Evolutionary conservation across 352 stramenopile species (phyloP).

Genomic region (Globisporangium middletonii): DNA sequence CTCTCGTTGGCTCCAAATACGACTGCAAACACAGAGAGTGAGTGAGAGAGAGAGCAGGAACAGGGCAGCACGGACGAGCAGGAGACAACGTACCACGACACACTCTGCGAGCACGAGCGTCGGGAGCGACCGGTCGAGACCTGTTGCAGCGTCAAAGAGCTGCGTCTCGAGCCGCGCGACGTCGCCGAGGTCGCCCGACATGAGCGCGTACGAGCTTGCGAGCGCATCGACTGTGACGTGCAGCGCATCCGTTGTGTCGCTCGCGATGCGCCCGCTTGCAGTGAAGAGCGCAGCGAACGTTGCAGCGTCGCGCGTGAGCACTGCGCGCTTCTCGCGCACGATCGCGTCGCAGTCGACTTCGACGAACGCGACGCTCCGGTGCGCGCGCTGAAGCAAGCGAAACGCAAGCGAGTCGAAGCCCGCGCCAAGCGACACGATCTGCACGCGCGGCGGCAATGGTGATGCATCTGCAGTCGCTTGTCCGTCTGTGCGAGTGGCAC

Average conservation of each 20-base stretch:
- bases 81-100: slow-evolving; percentile 38
- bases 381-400: slow-evolving; percentile 30
- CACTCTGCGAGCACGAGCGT: slow-evolving; percentile 67
- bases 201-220: slow-evolving; percentile 33
- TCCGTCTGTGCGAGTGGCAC: too few relatives aligned
- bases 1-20: slow-evolving; percentile 48
- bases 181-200: slow-evolving; percentile 57
- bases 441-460: slow-evolving; percentile 10
- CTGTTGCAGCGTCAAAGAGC: slow-evolving; percentile 14
- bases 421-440: slow-evolving; percentile 66
- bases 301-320: slow-evolving; percentile 22
- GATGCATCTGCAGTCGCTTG: background rate
- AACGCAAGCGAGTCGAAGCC: slow-evolving; percentile 79
- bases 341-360: slow-evolving; percentile 67
- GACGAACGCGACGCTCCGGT: slow-evolving; percentile 25
- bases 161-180: slow-evolving; percentile 20
- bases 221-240: slow-evolving; percentile 15
- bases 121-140: slow-evolving; percentile 29
- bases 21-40: slow-evolving; percentile 23
- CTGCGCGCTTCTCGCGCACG: slow-evolving; percentile 34
- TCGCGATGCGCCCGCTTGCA: background rate
- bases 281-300: slow-evolving; percentile 22
- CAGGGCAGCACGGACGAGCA: background rate
- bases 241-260: slow-evolving; percentile 11
- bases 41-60: background rate